Percentiles rank a stretch among this genome's conserved stretches.
These are phyloP conservation scores for Botrytis paeoniae DNA, from an alignment of 2,329 filamentous ascomycete genomes.

Conservation along the genomic window DNA sequence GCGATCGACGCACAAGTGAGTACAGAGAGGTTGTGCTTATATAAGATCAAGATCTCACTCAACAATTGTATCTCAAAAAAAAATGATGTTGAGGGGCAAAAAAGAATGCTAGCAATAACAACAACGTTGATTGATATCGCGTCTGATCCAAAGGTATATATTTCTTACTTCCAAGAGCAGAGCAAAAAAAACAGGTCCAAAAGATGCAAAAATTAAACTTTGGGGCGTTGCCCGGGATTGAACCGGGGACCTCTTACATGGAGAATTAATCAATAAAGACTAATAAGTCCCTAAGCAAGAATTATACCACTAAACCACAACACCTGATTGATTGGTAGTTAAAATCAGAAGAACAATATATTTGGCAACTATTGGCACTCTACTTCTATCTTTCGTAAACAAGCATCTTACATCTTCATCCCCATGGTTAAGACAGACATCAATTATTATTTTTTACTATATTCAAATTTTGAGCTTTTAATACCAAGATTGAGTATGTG, in stretches of 20 bases:
- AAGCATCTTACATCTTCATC: not conserved
- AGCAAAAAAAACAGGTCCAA: not conserved
- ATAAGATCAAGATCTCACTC: not conserved
- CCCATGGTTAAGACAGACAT: accelerated
- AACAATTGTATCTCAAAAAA: not conserved
- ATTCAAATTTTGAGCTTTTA: not conserved
- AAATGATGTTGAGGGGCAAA: not conserved
- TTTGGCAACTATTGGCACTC: too few species aligned
- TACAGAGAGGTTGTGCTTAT: not conserved
- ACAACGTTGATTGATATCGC: not conserved
- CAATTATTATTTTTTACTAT: not conserved
- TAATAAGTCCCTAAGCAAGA: constrained; percentile 19
- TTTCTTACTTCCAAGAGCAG: not conserved
- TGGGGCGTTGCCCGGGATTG: constrained; percentile 20
- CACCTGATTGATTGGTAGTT: accelerated
- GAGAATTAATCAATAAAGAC: not conserved
- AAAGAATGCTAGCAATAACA: not conserved
- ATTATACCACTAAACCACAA: constrained; percentile 23
- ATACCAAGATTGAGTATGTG: not conserved
- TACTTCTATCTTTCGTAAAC: not conserved
- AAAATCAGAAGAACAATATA: accelerated
- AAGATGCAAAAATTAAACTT: accelerated
- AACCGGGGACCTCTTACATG: constrained; percentile 22
- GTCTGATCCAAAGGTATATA: not conserved
- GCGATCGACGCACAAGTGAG: not conserved